Conservation (phyloP, 192 early-diverging fungal species). For the Spizellomyces punctatus region DNA sequence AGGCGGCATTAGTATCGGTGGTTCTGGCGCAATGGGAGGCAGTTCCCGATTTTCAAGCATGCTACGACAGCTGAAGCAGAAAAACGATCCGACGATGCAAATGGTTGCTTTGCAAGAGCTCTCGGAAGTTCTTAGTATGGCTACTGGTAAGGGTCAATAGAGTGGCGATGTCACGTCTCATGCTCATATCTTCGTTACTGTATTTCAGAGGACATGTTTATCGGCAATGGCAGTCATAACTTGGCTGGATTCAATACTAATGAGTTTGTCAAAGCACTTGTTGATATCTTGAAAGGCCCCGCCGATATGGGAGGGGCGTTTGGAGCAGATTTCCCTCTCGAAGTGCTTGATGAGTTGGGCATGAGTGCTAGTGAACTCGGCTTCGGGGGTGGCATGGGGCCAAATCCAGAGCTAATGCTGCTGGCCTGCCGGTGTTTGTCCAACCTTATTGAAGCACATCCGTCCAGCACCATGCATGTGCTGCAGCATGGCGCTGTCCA, state of each 20-base stretch:
- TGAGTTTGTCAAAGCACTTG: conserved; percentile 68
- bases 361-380: conserved; percentile 45
- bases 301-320: conserved; percentile 2
- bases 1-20: neutral
- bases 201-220: conserved; percentile 52
- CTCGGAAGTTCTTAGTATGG: conserved; percentile 73
- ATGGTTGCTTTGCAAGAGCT: conserved; percentile 87
- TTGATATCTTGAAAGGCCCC: conserved; percentile 60
- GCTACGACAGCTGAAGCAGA: conserved; percentile 57
- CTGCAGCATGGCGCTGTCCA: conserved; percentile 69
- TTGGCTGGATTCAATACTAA: conserved; percentile 61
- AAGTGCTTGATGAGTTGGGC: conserved; percentile 36
- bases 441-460: conserved; percentile 89
- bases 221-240: conserved; percentile 37
- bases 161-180: conserved; percentile 44
- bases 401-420: conserved; percentile 78
- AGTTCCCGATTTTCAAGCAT: conserved; percentile 56
- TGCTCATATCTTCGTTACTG: neutral
- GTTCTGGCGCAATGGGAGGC: neutral
- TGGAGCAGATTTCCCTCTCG: conserved; percentile 34
- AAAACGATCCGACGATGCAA: conserved; percentile 67
- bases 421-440: conserved; percentile 88
- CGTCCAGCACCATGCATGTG: conserved; percentile 62
- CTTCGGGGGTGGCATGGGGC: conserved; percentile 28
- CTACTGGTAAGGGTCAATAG: conserved; percentile 49